Evolutionary conservation across 805 yeast genomes (phyloP).

Genomic region (Teunomyces atbi): DNA sequence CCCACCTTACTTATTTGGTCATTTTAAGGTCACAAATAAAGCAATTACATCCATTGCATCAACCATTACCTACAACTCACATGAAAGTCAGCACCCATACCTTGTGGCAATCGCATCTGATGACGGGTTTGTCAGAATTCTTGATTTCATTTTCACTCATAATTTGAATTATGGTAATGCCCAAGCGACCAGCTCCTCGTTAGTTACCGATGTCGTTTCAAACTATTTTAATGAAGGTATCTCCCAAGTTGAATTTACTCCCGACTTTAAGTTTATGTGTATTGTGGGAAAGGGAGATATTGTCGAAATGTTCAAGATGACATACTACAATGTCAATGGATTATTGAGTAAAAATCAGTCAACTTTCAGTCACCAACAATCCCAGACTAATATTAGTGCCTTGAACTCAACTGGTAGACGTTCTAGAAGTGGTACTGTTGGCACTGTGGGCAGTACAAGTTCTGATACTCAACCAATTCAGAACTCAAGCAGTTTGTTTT

Average conservation of each 20-base stretch:
- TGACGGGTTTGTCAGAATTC: conserved; percentile 61
- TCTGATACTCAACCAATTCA: conserved; percentile 13
- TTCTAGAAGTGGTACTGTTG: conserved; percentile 41
- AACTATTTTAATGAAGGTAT: conserved; percentile 66
- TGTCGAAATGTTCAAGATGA: conserved; percentile 39
- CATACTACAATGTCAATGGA: conserved; percentile 41
- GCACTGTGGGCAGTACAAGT: conserved; percentile 32
- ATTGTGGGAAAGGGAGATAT: conserved; percentile 56
- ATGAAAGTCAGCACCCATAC: conserved; percentile 35
- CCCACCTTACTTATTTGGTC: conserved; percentile 42
- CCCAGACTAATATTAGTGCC: conserved; percentile 9
- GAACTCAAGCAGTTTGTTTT: conserved; percentile 12
- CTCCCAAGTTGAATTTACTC: conserved; percentile 46
- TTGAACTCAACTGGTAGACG: conserved; percentile 20
- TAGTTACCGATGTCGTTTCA: conserved; percentile 53
- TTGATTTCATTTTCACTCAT: conserved; percentile 46
- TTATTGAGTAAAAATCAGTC: conserved; percentile 18
- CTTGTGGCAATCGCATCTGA: conserved; percentile 53
- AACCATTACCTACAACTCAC: conserved; percentile 21
- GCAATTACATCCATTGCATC: conserved; percentile 51
- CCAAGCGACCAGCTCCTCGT: conserved; percentile 13
- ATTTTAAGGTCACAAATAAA: conserved; percentile 58
- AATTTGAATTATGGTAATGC: conserved; percentile 23
- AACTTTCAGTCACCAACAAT: conserved; percentile 8
- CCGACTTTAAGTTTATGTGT: conserved; percentile 46